Evolutionary conservation across 1,139 yeast species (phyloP), one percentile per base, ranked within the genome.

Genomic region (Hemisphaericaspora lyxosophila): DNA sequence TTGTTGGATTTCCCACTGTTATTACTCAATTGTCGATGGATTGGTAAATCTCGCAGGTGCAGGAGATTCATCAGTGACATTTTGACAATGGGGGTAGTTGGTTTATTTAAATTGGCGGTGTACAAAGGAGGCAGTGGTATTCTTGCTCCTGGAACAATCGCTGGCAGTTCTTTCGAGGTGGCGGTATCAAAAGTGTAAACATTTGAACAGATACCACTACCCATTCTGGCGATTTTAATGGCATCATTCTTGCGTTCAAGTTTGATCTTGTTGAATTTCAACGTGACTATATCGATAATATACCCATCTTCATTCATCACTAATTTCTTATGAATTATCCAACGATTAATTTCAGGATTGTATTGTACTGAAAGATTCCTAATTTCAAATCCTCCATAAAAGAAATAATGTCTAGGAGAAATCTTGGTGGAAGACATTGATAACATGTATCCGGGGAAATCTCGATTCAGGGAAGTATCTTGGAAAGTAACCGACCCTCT

Each of bases 311-410:
- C 55, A 48, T 71, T 71, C 47, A 67, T 44, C 6, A 48, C 44
- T 7, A 70, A 39, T 27, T 53, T 54, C 43, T 65, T 67, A 26
- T 58, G 55, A 7, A 71, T 55, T 4, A 69, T 52, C 75, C 75
- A 71, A 14, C 68, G 47, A 35, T 64, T 66, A 4, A 52, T 35
- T 1, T 54, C 52, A 3, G 54, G 42, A 15, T 51, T 40, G 39
- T 62, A 59, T 4, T 45, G 42, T 2, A 60, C 62, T 0, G 59
- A 48, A 20, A 53, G 57, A 19, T 53, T 51, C 16, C 46, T 45
- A 17, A 71, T 44, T 42, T 50, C 53, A 48, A 67, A 71, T 4
- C 77, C 77, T 4, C 76, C 77, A 41, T 57, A 68, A 41, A 65
- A 65, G 45, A 71, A 69, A 9, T 63, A 54, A 44, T 70, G 74